Base-by-base conservation (phyloP, 106 monocot genomes). In the Dendrobium nobile region DNA sequence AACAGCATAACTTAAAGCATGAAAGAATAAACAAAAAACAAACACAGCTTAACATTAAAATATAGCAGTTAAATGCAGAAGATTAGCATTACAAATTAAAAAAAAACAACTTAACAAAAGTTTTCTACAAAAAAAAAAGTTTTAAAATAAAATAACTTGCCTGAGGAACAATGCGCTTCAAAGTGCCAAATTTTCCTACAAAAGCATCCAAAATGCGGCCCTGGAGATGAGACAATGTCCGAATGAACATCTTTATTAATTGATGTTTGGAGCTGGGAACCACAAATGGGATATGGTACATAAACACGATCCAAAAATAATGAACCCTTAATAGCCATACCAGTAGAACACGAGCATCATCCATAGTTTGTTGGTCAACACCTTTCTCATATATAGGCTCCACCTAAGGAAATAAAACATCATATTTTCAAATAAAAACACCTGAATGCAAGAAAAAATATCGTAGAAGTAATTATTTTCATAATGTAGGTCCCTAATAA, bases 301-400 rank as follows among this genome's bases (percentile, higher is more conserved):
- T n/a, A 43, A 42, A n/a, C 20, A 13, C 18, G 15, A 68, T 79
- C 6, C 26, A 20, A 77, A 41, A 78, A 54, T 27, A 27, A 33
- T 55, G 13, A 70, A 72, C n/a, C 20, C 19, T 40, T 47, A 81
- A 24, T 11, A 82, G 54, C 40, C 72, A 26, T 86, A 95, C 99
- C 91, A 99, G 78, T 55, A 95, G 77, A 77, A 90, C 74, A 24
- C 99, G 91, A 42, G 99, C 91, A 87, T 99, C 99, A 82, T 99
- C 99, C 99, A 95, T 99, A 81, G 86, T 91, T 84, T 84, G 76
- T 80, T 89, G 89, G 77, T 99, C 99, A 78, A 90, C 82, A 75
- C 99, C 99, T 87, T 99, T 99, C 72, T 99, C 95, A 84, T 91
- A 99, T 78, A 99, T 99, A 73, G 99, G 95, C 87, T 99, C 99